Conservation (phyloP, 2,329 filamentous ascomycete genomes). For the Pezicula carpinea region DNA sequence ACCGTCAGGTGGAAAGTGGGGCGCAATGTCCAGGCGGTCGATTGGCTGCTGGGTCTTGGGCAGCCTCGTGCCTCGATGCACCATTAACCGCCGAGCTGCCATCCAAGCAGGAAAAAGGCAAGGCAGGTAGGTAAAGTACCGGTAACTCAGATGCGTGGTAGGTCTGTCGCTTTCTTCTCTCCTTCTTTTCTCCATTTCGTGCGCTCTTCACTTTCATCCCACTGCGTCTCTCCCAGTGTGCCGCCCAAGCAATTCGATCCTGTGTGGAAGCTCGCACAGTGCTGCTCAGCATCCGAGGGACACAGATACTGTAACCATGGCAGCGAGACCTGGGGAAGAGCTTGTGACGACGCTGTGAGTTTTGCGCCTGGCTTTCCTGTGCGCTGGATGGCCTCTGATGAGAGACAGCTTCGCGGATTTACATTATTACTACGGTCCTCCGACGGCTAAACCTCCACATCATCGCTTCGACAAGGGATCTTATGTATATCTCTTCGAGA, state of each 20-base stretch:
- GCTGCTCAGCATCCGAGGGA: neutral
- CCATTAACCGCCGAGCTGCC: slow-evolving; percentile 6
- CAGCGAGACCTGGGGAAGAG: slow-evolving; percentile 43
- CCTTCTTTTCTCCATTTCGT: neutral
- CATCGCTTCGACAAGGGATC: slow-evolving; percentile 77
- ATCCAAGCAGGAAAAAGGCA: neutral
- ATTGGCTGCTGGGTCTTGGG: neutral
- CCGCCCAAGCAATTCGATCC: neutral
- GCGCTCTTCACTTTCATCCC: neutral
- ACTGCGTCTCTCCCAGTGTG: neutral
- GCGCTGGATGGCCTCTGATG: slow-evolving; percentile 7
- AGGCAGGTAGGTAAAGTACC: no score
- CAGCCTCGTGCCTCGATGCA: neutral
- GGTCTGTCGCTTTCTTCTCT: slow-evolving; percentile 1
- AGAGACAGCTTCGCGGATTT: slow-evolving; percentile 65
- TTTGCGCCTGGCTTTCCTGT: slow-evolving; percentile 21
- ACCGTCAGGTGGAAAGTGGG: neutral
- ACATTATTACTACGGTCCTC: slow-evolving; percentile 74
- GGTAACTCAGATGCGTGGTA: neutral
- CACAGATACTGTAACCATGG: slow-evolving; percentile 32
- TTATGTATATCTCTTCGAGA: slow-evolving; percentile 77
- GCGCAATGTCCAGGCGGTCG: neutral
- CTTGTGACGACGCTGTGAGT: slow-evolving; percentile 47
- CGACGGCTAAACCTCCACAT: slow-evolving; percentile 63
- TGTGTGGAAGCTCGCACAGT: neutral